phyloP scores from a whole-genome alignment of 768 basidiomycete genomes.

The Xerocomellus chrysenteron region DNA sequence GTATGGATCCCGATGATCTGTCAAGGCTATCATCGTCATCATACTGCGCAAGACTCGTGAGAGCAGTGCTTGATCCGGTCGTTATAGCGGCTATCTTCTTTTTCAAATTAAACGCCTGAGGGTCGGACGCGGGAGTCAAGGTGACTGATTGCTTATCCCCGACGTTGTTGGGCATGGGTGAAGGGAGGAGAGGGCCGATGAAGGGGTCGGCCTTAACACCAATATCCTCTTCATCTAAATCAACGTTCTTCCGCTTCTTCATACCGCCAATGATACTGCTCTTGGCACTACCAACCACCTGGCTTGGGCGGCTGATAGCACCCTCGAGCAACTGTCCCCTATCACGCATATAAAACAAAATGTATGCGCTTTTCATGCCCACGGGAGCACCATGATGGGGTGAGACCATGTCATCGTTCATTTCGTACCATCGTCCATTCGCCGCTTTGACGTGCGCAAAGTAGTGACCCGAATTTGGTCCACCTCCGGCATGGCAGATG shows the following conservation, averaged over 20 bases:
- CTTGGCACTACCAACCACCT: conserved; percentile 26
- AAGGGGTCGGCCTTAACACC: conserved; percentile 54
- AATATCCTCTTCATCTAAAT: conserved; percentile 46
- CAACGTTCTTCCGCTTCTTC: conserved; percentile 48
- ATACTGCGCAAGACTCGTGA: conserved; percentile 41
- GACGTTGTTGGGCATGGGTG: conserved; percentile 31
- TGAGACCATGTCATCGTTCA: conserved; percentile 86
- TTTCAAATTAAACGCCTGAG: conserved; percentile 52
- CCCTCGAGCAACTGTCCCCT: conserved; percentile 74
- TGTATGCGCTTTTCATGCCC: conserved; percentile 79
- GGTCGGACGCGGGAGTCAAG: conserved; percentile 35
- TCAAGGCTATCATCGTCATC: conserved; percentile 41
- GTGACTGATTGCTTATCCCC: conserved; percentile 17
- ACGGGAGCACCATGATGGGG: conserved; percentile 45
- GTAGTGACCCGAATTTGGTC: conserved; percentile 96
- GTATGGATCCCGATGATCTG: conserved; percentile 16
- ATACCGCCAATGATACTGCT: conserved; percentile 45
- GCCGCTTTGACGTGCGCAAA: conserved; percentile 77
- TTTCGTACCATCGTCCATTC: conserved; percentile 79
- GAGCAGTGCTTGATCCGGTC: conserved; percentile 32
- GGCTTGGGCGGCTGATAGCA: conserved; percentile 40
- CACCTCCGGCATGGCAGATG: conserved; percentile 89
- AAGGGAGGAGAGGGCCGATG: conserved; percentile 68
- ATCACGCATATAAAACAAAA: conserved; percentile 87
- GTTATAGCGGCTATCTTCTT: conserved; percentile 50